Evolutionary conservation across 257 asterid species (phyloP), one percentile per base, ranked within the genome.

Genomic region (Linderniella brevidens): DNA sequence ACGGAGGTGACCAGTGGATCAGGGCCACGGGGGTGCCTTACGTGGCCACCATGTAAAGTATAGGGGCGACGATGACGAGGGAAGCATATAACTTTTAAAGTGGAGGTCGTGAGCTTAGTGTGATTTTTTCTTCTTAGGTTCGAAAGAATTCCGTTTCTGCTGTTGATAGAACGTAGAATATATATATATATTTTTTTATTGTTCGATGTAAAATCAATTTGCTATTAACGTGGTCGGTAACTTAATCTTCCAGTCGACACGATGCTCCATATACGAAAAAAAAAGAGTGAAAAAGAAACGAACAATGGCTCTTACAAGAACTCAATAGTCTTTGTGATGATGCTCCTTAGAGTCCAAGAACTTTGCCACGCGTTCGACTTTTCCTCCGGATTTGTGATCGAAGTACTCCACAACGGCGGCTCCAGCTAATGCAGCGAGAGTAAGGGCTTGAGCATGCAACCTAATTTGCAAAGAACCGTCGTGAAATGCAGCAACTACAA

Each of bases 361-460:
- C 74, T 82, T 86, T 20, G 80, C 92, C 0, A 77, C 77, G 1
- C 92, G 79, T 52, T 82, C 86, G 10, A 69, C 80, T 68, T 86
- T 82, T 8, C 66, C 82, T 40, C 97, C 94, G 0, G 77, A 56
- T 35, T 71, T 73, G 74, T 86, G 87, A 64, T 82, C 97, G 41
- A 70, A 82, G 60, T 77, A 82, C 69, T 86, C 92, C 0, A 86
- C 93, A 35, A 75, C 48, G 11, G 80, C 94, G 17, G 83, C 82
- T 16, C 93, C 97, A 1, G 73, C 79, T 50, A 86, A 61, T 0
- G 95, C 94, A 57, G 86, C 93, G 14, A 88, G 95, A 8, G 97
- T 88, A 12, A 88, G 72, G 8, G 90, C 97, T 61, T 80, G 97
- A 0, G 97, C 95, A 11, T 88, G 97, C 78, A 82, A 69, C 93